phyloP scores from a whole-genome alignment of 768 basidiomycete genomes.

The Lactarius sanguifluus region DNA sequence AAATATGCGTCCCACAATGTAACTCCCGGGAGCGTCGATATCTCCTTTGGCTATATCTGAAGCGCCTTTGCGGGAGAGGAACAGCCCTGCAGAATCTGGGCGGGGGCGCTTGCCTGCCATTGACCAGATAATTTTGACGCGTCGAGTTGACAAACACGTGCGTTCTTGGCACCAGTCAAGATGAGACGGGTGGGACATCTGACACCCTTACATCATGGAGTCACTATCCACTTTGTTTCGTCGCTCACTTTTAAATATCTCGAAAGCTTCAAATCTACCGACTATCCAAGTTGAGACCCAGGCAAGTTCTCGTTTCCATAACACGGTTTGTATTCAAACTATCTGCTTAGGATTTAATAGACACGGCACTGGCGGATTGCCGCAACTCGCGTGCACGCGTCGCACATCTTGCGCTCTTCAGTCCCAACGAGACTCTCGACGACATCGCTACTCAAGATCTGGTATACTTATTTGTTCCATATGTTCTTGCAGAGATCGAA shows the following conservation, averaged over 20 bases:
- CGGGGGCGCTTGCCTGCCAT: conserved; percentile 15
- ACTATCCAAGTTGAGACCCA: conserved; percentile 48
- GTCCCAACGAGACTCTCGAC: conserved; percentile 77
- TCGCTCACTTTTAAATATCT: conserved; percentile 41
- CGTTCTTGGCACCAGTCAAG: conserved; percentile 1
- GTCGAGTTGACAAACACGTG: conserved; percentile 2
- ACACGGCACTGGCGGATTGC: conserved; percentile 56
- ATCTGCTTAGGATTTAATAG: conserved; percentile 54
- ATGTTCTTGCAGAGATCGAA: conserved; percentile 62
- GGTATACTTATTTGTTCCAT: conserved; percentile 73
- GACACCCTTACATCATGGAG: conserved; percentile 27
- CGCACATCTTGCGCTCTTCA: conserved; percentile 67
- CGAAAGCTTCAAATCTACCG: conserved; percentile 42
- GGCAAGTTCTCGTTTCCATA: conserved; percentile 31
- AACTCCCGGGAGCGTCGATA: conserved; percentile 12
- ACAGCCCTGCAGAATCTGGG: neutral
- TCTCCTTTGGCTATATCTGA: conserved; percentile 9
- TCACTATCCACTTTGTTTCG: conserved; percentile 43
- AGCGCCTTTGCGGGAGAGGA: conserved; percentile 9
- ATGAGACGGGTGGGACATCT: conserved; percentile 3
- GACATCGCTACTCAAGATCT: conserved; percentile 80
- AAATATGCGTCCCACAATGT: conserved; percentile 16
- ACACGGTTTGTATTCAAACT: neutral
- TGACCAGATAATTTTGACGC: neutral
- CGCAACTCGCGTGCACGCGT: conserved; percentile 53